Evolutionary conservation across 441 rosid genomes (phyloP), one percentile per base, ranked within the genome.

Genomic region (Erysimum pusillum): DNA sequence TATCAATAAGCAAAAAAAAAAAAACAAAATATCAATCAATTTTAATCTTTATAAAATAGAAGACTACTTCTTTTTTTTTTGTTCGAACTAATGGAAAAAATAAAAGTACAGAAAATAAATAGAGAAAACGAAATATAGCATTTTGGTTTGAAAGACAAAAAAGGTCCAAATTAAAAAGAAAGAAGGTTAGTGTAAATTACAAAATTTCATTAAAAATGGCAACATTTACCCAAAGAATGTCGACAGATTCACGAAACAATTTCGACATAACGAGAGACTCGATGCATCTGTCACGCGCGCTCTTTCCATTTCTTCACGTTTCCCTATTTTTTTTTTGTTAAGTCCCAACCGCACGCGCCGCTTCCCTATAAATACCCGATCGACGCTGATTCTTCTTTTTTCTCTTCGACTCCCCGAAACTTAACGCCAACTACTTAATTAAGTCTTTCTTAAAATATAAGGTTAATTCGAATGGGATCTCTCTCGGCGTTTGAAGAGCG

Each of bases 391-490:
- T 62, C 51, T 69, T 58, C 0, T 56, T 8, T 34, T 17, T 35
- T 52, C 11, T n/a, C 39, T 57, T 44, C 14, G 2, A 60, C n/a
- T 66, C 58, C 69, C 65, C 38, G 22, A 57, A 51, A 34, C 79
- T 60, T 63, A 49, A 59, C 54, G 14, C 35, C 28, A 53, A 44
- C 2, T 6, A 22, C 53, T 9, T 7, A 2, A 0, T 32, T 2
- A 46, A 67, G 72, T 64, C 49, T 28, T 31, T n/a, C 6, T n/a
- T 17, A 45, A 59, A 52, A 1, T 22, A 4, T 49, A 49, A 18
- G 22, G 44, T 38, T 14, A 44, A 22, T 3, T 32, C 9, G 11
- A 53, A 96, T 96, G 99, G 92, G 90, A 32, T 90, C 98, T 4
- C 83, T 87, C 39, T 74, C 90, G 42, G 82, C 79, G 17, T 22